A percentile compares a stretch with the other conserved stretches of the same genome.
These are phyloP conservation scores for Oryza glaberrima DNA, from an alignment of 176 grass and related monocot species.

Conservation along the genomic window DNA sequence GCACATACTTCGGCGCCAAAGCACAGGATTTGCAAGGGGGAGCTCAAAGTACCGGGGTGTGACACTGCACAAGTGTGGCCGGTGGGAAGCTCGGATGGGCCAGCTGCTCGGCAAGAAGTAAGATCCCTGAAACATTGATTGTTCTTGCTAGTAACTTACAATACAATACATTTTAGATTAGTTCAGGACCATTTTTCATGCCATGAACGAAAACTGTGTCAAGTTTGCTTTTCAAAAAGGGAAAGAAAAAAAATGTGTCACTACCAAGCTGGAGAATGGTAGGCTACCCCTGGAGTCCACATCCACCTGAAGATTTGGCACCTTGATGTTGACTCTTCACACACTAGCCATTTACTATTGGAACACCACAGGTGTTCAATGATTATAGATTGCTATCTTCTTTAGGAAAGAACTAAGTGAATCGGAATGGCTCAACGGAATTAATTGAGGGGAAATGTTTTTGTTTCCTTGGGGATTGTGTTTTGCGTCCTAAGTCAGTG, in stretches of 20 bases:
- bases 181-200: neutral
- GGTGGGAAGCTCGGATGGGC: conserved; percentile 91
- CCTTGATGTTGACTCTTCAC: neutral
- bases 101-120: conserved; percentile 97
- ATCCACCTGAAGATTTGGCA: neutral
- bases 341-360: neutral
- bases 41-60: conserved; percentile 87
- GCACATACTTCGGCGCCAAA: conserved; percentile 82
- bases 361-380: neutral
- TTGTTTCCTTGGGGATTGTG: conserved; percentile 3
- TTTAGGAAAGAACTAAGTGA: neutral
- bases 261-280: neutral
- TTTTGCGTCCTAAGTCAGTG: conserved; percentile 21
- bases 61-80: conserved; percentile 81
- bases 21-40: conserved; percentile 77
- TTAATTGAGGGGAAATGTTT: conserved; percentile 17
- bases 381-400: neutral
- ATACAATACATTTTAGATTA: neutral
- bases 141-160: neutral
- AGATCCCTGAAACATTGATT: conserved; percentile 4
- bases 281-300: neutral
- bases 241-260: neutral
- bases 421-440: neutral
- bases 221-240: neutral
- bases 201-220: neutral